Base-by-base conservation (phyloP, 345 rosid genomes). In the Hirschfeldia incana region DNA sequence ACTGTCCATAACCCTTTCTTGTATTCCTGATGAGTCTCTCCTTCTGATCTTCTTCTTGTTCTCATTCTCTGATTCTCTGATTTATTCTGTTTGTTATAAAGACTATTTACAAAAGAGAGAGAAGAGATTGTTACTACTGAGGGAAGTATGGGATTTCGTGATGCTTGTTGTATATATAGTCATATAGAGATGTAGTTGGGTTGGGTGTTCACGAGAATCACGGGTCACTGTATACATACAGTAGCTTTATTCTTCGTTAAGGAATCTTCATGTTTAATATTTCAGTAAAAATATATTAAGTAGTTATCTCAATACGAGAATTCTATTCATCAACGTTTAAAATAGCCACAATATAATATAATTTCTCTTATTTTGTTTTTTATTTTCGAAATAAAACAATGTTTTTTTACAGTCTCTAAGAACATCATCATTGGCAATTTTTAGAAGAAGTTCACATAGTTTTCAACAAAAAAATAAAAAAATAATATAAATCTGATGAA, bases 1-100 rank as follows among this genome's bases (percentile, higher is more conserved):
- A 58, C 75, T 9, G 88, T 79, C 92, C 90, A 88, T 46, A 85
- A 78, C 32, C 92, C 86, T 81, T 81, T 84, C 84, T 84, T 86
- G 80, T 81, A 83, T 49, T 76, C 81, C 42, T 49, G 66, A 1
- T 29, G 58, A 9, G 46, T 34, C 28, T 60, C 74, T 30, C 27
- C 29, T 1, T 71, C 83, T 67, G 65, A 71, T 33, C 44, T 75
- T 39, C 21, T 72, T 37, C 58, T 71, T 57, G 36, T 77, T 60
- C 73, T 78, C 84, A 70, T 80, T 29, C 6, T 68, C n/a, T 53
- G 13, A 42, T 4, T 15, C 61, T 75, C 42, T 36, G 58, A 6
- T 6, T 15, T 1, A 0, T 37, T 13, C 8, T 53, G 8, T 66
- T 36, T 75, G 15, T 49, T 5, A 37, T 57, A 66, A 57, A 76